phyloP scores from a whole-genome alignment of 768 basidiomycete species.

The Boletus rufocinnamomeus region DNA sequence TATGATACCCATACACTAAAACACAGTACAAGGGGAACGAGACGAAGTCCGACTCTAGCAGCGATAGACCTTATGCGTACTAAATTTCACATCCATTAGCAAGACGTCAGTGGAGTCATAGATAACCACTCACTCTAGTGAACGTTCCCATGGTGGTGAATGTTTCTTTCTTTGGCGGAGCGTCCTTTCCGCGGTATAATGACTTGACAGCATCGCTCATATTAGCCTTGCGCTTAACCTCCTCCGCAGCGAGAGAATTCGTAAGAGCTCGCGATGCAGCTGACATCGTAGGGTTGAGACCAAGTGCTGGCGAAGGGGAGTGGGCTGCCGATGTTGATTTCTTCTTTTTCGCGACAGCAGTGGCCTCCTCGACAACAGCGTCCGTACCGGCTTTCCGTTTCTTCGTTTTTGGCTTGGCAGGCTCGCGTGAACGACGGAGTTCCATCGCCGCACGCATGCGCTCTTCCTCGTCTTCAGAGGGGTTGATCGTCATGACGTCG shows the following conservation, averaged over 20 bases:
- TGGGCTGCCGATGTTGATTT: conserved; percentile 20
- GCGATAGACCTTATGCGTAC: conserved; percentile 23
- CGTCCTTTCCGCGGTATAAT: conserved; percentile 61
- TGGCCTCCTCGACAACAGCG: conserved; percentile 29
- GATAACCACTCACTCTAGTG: conserved; percentile 65
- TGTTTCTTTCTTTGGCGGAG: conserved; percentile 70
- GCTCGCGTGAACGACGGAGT: conserved; percentile 55
- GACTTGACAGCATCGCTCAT: conserved; percentile 90
- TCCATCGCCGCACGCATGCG: conserved; percentile 59
- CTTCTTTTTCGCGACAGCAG: conserved; percentile 46
- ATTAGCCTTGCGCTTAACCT: conserved; percentile 75
- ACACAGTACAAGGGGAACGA: conserved; percentile 3
- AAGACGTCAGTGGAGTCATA: background rate
- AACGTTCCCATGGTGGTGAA: conserved; percentile 94
- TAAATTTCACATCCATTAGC: conserved; percentile 11
- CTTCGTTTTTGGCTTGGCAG: conserved; percentile 49
- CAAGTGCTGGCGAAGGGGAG: conserved; percentile 31
- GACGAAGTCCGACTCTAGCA: background rate
- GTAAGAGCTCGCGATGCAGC: conserved; percentile 67
- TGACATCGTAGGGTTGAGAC: conserved; percentile 50
- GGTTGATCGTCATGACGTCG: conserved; percentile 70
- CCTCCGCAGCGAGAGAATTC: conserved; percentile 74
- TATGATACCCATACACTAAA: conserved; percentile 15
- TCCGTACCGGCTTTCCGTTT: conserved; percentile 62
- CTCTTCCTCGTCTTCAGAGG: conserved; percentile 63